A percentile compares a stretch with the other conserved stretches of the same genome.
Conservation (phyloP, 1,284 basidiomycete genomes). For the Pseudozyma pruni region DNA sequence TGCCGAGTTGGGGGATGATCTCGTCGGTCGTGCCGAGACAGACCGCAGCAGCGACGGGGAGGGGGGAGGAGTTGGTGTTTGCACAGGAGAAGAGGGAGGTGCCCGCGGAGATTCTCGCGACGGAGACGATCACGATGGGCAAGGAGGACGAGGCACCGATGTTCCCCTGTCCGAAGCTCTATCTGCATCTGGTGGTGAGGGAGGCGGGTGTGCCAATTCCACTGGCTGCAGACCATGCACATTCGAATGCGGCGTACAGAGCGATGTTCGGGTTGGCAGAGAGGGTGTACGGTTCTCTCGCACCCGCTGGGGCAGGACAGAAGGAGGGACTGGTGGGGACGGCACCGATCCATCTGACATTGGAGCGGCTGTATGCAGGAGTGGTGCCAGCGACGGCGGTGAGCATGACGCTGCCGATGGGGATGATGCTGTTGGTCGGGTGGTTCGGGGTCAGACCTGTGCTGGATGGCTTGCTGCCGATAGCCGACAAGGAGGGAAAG, state of each 20-base stretch:
- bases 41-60: constrained; percentile 1
- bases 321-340: neutral
- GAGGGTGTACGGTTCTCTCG: constrained; percentile 10
- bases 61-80: constrained; percentile 18
- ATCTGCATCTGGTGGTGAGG: constrained; percentile 17
- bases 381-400: constrained; percentile 15
- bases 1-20: constrained; percentile 29
- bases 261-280: constrained; percentile 6
- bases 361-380: constrained; percentile 23
- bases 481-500: constrained; percentile 2
- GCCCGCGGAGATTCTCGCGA: constrained; percentile 22
- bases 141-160: neutral
- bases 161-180: constrained; percentile 33
- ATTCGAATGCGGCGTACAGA: neutral
- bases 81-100: neutral
- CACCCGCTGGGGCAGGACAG: neutral
- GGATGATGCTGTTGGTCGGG: constrained; percentile 1
- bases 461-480: constrained; percentile 7
- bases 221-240: neutral
- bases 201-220: constrained; percentile 21
- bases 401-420: constrained; percentile 1
- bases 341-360: constrained; percentile 32
- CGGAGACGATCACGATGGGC: constrained; percentile 25
- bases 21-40: constrained; percentile 16
- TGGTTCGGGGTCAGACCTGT: constrained; percentile 9